phyloP scores from a whole-genome alignment of 345 rosid species.

The Salix suchowensis region DNA sequence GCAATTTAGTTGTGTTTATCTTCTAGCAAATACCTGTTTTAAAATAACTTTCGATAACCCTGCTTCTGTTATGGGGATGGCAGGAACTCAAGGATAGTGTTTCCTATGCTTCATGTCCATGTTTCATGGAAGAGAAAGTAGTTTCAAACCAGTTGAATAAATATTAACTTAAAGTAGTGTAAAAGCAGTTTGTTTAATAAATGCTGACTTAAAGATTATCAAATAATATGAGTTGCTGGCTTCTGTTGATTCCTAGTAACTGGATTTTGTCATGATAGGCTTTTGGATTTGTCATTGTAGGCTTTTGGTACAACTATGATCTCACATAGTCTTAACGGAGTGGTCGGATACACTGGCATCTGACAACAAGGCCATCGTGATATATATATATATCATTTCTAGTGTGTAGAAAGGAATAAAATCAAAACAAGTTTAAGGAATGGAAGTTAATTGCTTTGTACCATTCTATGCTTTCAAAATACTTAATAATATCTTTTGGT shows the following conservation, averaged over 20 bases:
- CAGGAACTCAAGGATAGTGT: background rate
- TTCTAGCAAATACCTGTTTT: background rate
- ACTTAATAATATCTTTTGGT: slow-evolving; percentile 17
- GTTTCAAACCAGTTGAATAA: background rate
- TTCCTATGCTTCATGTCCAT: background rate
- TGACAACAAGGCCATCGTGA: background rate
- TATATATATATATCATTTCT: background rate
- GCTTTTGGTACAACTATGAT: background rate
- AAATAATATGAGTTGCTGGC: background rate
- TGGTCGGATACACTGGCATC: background rate
- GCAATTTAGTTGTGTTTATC: background rate
- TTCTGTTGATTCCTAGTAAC: background rate
- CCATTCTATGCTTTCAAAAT: slow-evolving; percentile 17
- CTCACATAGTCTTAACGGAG: background rate
- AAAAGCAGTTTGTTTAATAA: background rate
- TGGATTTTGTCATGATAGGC: background rate
- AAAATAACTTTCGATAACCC: background rate
- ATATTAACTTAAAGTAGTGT: background rate
- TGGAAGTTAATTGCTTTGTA: slow-evolving; percentile 2
- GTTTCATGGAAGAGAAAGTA: background rate
- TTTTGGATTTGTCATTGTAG: slow-evolving; percentile 9
- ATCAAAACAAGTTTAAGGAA: no score
- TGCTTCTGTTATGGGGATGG: background rate
- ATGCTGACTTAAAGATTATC: background rate
- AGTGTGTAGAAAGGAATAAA: no score